phyloP scores from a whole-genome alignment of 192 early-diverging fungal genomes.

The Linnemannia zychae region DNA sequence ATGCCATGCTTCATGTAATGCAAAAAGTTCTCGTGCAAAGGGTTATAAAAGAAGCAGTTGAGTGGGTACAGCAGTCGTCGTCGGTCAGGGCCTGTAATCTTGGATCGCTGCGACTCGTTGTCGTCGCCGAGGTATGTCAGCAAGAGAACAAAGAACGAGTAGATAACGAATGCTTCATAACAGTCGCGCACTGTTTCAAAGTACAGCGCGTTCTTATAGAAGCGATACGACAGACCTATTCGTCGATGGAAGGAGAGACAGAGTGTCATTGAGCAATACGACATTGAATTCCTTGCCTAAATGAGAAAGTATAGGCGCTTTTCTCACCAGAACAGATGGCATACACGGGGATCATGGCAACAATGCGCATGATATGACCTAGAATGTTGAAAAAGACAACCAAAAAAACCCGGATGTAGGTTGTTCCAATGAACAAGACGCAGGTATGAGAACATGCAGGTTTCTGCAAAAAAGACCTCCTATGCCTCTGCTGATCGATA shows the following conservation, averaged over 20 bases:
- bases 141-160: conserved; percentile 79
- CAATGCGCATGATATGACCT: conserved; percentile 81
- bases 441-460: neutral
- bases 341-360: conserved; percentile 82
- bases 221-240: conserved; percentile 72
- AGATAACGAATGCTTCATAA: conserved; percentile 83
- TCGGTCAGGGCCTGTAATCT: conserved; percentile 58
- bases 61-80: conserved; percentile 74
- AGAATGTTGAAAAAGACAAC: no score
- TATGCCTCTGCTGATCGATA: neutral
- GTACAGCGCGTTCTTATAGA: conserved; percentile 76
- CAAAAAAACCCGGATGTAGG: conserved; percentile 1
- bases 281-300: neutral
- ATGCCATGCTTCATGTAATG: conserved; percentile 73
- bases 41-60: conserved; percentile 71
- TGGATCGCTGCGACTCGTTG: conserved; percentile 61
- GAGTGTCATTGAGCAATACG: neutral
- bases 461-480: neutral
- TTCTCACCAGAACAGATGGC: conserved; percentile 67
- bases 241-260: neutral
- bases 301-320: neutral
- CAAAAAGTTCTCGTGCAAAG: conserved; percentile 68
- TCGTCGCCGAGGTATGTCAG: conserved; percentile 75
- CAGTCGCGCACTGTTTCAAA: conserved; percentile 77
- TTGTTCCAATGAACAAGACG: neutral